Evolutionary conservation across 1,284 basidiomycete genomes (phyloP).

Genomic region (Blastosporella zonata): DNA sequence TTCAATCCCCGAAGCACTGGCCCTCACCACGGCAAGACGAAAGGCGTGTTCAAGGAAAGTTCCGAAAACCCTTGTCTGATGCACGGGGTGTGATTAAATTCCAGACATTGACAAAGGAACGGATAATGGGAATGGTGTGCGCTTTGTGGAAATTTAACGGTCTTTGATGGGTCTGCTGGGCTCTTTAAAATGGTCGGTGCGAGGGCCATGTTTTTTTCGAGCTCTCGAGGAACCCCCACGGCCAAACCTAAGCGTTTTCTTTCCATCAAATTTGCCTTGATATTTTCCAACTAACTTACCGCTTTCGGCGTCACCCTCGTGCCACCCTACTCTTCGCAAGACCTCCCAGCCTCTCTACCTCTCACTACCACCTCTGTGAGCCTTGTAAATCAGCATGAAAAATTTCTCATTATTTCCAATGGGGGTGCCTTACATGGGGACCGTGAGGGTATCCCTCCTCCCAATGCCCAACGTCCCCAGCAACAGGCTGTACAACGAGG

Average conservation of each 20-base stretch:
- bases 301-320: background rate
- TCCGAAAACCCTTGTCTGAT: conserved; percentile 6
- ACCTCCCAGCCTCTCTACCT: background rate
- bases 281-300: conserved; percentile 3
- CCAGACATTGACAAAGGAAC: conserved; percentile 1
- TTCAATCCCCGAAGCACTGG: background rate
- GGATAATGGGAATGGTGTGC: background rate
- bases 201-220: background rate
- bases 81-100: background rate
- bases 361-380: background rate
- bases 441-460: background rate
- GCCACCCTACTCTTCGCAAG: no score
- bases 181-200: background rate
- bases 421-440: background rate
- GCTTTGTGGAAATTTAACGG: background rate
- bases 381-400: conserved; percentile 2
- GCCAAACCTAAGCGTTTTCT: background rate
- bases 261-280: background rate
- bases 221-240: conserved; percentile 2
- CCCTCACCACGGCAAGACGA: background rate
- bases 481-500: background rate
- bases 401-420: conserved; percentile 2
- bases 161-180: conserved; percentile 1
- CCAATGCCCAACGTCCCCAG: background rate
- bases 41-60: conserved; percentile 14